Evolutionary conservation across 2,329 filamentous ascomycete species (phyloP).

Genomic region (Claviceps spartinae): DNA sequence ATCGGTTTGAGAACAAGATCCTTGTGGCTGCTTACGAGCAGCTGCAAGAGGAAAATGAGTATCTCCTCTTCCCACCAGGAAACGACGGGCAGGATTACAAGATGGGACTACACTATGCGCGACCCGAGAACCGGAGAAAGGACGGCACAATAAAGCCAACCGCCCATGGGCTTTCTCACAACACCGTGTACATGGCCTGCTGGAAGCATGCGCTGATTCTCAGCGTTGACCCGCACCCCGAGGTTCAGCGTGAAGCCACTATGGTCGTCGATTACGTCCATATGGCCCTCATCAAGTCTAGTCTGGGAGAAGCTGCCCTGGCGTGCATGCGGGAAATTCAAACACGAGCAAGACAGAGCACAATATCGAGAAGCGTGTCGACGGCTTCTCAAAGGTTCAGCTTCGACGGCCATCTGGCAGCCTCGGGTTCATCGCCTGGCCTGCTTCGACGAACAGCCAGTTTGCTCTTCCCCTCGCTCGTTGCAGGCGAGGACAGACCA

Average conservation of each 20-base stretch:
- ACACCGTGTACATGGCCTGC: constrained; percentile 82
- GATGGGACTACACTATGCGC: constrained; percentile 49
- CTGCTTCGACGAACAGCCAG: constrained; percentile 51
- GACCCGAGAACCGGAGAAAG: constrained; percentile 38
- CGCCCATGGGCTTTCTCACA: constrained; percentile 55
- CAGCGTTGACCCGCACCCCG: constrained; percentile 86
- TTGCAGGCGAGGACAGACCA: constrained; percentile 33
- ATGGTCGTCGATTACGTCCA: constrained; percentile 81
- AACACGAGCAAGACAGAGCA: constrained; percentile 33
- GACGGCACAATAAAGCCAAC: constrained; percentile 44
- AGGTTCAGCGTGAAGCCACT: constrained; percentile 74
- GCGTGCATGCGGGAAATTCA: constrained; percentile 57
- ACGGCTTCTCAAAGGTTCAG: constrained; percentile 30
- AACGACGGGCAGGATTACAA: constrained; percentile 45
- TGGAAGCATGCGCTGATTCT: constrained; percentile 90
- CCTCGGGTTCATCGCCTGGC: constrained; percentile 41
- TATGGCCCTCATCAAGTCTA: constrained; percentile 61
- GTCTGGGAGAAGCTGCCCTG: constrained; percentile 57
- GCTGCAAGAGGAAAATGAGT: constrained; percentile 67
- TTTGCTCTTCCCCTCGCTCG: constrained; percentile 46
- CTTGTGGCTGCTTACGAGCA: constrained; percentile 87
- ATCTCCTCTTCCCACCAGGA: constrained; percentile 40
- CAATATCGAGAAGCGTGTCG: constrained; percentile 27
- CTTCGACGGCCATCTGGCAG: constrained; percentile 22
- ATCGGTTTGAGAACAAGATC: constrained; percentile 85